phyloP scores from a whole-genome alignment of 371 early-diverging fungal genomes.

The Phascolomyces articulosus region DNA sequence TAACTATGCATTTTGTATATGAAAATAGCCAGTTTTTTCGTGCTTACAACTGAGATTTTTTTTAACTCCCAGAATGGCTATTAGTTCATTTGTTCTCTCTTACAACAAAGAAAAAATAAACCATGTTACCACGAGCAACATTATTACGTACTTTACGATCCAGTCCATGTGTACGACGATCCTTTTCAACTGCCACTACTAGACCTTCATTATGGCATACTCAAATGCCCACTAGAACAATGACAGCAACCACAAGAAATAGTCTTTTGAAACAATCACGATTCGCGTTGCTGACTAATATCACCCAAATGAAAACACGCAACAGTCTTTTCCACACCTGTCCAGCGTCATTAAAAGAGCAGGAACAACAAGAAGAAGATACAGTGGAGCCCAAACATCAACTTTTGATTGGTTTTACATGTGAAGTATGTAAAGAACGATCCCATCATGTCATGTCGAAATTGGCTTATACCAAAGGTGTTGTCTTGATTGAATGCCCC shows the following conservation, averaged over 20 bases:
- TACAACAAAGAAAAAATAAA: background rate
- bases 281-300: background rate
- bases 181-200: background rate
- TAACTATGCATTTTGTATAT: too few species aligned
- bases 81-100: background rate
- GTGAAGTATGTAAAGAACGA: conserved; percentile 88
- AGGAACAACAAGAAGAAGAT: conserved; percentile 15
- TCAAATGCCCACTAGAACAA: too few species aligned
- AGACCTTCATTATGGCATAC: too few species aligned
- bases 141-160: background rate
- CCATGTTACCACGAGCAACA: conserved; percentile 1
- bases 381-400: conserved; percentile 55
- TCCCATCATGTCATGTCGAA: conserved; percentile 91
- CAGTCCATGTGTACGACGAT: background rate
- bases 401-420: conserved; percentile 91
- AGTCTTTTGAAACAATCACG: too few species aligned
- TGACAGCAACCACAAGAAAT: too few species aligned
- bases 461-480: conserved; percentile 86
- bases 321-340: background rate
- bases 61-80: too few species aligned
- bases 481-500: conserved; percentile 93
- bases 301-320: background rate
- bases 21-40: too few species aligned
- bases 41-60: too few species aligned
- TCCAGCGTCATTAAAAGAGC: background rate